phyloP scores from a whole-genome alignment of 176 grass and related monocot genomes.

The Luzula sylvatica region DNA sequence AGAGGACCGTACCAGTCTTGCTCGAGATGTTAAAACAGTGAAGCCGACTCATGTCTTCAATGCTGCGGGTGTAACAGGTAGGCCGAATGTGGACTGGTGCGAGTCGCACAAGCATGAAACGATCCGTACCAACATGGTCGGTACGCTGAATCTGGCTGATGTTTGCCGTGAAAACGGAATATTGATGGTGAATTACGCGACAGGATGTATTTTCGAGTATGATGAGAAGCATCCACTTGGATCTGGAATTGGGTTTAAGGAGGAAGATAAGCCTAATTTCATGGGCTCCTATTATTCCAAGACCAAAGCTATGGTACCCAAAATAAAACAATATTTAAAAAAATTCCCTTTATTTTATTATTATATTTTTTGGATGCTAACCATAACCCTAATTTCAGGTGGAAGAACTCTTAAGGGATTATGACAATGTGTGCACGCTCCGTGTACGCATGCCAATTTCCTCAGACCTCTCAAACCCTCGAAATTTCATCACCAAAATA shows the following conservation, averaged over 20 bases:
- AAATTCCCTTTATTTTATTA: neutral
- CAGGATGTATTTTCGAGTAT: constrained; percentile 69
- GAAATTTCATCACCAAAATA: constrained; percentile 31
- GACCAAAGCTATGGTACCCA: constrained; percentile 62
- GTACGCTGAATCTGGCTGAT: constrained; percentile 64
- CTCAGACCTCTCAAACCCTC: constrained; percentile 26
- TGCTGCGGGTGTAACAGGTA: constrained; percentile 63
- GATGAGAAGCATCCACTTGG: constrained; percentile 40
- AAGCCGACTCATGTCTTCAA: constrained; percentile 79
- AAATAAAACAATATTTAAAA: neutral
- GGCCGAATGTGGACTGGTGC: constrained; percentile 77
- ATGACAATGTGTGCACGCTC: constrained; percentile 35
- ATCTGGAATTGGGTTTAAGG: constrained; percentile 56
- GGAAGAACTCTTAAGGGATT: constrained; percentile 60
- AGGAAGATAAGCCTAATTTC: constrained; percentile 59
- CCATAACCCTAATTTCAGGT: constrained; percentile 26
- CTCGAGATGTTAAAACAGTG: constrained; percentile 44
- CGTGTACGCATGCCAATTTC: constrained; percentile 29
- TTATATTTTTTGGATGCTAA: neutral
- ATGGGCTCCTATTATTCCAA: constrained; percentile 61
- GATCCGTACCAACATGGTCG: constrained; percentile 59
- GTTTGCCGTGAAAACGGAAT: constrained; percentile 53
- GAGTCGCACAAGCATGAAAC: constrained; percentile 67
- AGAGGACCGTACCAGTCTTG: constrained; percentile 41
- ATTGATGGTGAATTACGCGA: constrained; percentile 67